These are phyloP conservation scores for Golovinomyces cichoracearum DNA, from an alignment of 2,329 filamentous ascomycete species.

Conservation along the genomic window DNA sequence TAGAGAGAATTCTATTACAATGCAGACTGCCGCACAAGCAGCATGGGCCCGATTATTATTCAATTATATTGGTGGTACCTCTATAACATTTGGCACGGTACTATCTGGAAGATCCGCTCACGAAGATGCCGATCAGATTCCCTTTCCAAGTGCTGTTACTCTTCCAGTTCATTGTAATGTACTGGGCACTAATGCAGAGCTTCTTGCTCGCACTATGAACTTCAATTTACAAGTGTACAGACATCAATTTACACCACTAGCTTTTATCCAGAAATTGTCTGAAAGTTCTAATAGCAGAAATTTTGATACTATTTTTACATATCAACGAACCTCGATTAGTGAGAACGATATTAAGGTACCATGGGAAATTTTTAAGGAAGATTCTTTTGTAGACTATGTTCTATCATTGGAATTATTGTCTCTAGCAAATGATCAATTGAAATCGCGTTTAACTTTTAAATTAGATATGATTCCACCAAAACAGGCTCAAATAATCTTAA, in stretches of 20 bases:
- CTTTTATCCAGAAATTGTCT: slow-evolving; percentile 46
- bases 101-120: slow-evolving; percentile 44
- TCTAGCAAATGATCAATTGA: slow-evolving; percentile 20
- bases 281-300: slow-evolving; percentile 36
- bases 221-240: slow-evolving; percentile 38
- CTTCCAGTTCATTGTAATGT: slow-evolving; percentile 43
- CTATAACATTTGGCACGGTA: slow-evolving; percentile 54
- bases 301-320: slow-evolving; percentile 69
- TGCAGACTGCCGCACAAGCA: slow-evolving; percentile 52
- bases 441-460: slow-evolving; percentile 40
- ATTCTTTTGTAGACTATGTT: slow-evolving; percentile 48
- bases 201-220: slow-evolving; percentile 37
- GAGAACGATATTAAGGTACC: slow-evolving; percentile 11
- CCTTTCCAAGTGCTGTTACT: slow-evolving; percentile 62
- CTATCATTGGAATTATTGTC: slow-evolving; percentile 60
- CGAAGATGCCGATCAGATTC: slow-evolving; percentile 29
- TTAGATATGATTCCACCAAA: slow-evolving; percentile 36
- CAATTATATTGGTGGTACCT: slow-evolving; percentile 48
- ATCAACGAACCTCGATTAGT: slow-evolving; percentile 32
- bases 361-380: slow-evolving; percentile 39
- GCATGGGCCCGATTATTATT: slow-evolving; percentile 54
- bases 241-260: slow-evolving; percentile 45
- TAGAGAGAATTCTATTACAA: slow-evolving; percentile 32
- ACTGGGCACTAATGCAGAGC: slow-evolving; percentile 24
- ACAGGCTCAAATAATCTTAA: slow-evolving; percentile 40